Evolutionary conservation across 768 basidiomycete species (phyloP).

Genomic region (Crassisporium funariophilum): DNA sequence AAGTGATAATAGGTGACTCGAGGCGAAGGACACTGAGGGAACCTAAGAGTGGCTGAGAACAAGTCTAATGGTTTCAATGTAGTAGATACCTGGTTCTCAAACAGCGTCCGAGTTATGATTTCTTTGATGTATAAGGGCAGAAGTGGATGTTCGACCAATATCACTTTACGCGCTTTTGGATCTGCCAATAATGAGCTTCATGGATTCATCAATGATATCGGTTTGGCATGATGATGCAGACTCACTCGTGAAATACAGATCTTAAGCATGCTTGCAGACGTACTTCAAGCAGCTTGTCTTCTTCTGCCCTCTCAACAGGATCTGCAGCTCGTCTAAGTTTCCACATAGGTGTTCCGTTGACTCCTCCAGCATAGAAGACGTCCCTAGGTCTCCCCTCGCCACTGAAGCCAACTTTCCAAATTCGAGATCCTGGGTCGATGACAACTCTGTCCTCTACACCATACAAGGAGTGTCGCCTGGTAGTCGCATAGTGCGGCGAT

Average conservation of each 20-base stretch:
- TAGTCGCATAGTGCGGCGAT: conserved; percentile 84
- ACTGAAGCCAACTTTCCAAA: conserved; percentile 98
- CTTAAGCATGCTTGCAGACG: conserved; percentile 70
- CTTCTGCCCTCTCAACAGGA: conserved; percentile 63
- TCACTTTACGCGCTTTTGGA: conserved; percentile 93
- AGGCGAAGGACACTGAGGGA: conserved; percentile 91
- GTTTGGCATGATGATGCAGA: conserved; percentile 9
- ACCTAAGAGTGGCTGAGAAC: conserved; percentile 51
- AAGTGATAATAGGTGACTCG: conserved; percentile 83
- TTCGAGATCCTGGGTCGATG: conserved; percentile 89
- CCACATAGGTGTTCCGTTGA: conserved; percentile 56
- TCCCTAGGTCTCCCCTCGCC: conserved; percentile 91
- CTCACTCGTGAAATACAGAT: conserved; percentile 85
- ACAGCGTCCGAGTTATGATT: conserved; percentile 80
- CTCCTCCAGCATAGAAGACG: conserved; percentile 66
- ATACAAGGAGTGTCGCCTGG: conserved; percentile 89
- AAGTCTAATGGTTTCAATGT: not conserved
- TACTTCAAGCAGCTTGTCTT: conserved; percentile 70
- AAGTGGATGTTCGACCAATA: conserved; percentile 88
- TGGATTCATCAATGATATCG: conserved; percentile 21
- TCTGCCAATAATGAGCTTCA: conserved; percentile 88
- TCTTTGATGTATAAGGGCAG: conserved; percentile 89
- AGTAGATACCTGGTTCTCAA: conserved; percentile 80
- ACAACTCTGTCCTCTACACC: conserved; percentile 96
- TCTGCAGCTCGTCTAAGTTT: conserved; percentile 56